These are phyloP conservation scores for Margaritispora aquatica DNA, from an alignment of 495 filamentous ascomycete genomes.

Conservation along the genomic window DNA sequence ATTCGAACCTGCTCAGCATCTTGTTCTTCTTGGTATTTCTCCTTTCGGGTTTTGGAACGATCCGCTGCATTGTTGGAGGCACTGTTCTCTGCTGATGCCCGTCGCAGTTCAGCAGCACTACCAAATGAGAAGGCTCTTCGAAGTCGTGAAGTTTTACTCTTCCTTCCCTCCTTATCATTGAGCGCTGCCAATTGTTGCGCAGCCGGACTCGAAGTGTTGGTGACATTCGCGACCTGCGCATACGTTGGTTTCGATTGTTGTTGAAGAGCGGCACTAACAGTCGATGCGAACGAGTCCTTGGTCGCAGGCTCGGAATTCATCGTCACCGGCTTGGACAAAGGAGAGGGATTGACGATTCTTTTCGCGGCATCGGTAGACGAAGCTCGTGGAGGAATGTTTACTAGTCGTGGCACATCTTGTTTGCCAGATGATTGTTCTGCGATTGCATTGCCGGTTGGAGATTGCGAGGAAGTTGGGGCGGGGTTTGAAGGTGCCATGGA, in stretches of 20 bases:
- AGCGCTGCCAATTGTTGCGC: conserved; percentile 75
- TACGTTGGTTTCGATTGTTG: conserved; percentile 29
- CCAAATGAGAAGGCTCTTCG: conserved; percentile 95
- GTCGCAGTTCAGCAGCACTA: conserved; percentile 85
- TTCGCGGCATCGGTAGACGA: conserved; percentile 67
- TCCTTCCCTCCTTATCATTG: conserved; percentile 64
- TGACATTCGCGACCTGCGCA: conserved; percentile 25
- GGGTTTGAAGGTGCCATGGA: conserved; percentile 34
- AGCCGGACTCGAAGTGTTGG: conserved; percentile 51
- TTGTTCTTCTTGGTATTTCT: conserved; percentile 61
- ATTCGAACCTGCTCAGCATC: conserved; percentile 88
- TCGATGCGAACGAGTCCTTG: conserved; percentile 29
- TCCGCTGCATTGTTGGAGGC: conserved; percentile 41
- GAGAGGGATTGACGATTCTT: conserved; percentile 71
- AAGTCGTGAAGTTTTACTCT: conserved; percentile 76
- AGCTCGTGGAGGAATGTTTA: conserved; percentile 61
- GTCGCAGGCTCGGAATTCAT: conserved; percentile 43
- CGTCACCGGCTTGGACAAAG: conserved; percentile 75
- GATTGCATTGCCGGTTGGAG: conserved; percentile 30
- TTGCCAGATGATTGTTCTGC: conserved; percentile 19
- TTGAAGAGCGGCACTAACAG: conserved; percentile 26
- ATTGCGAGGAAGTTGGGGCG: conserved; percentile 35
- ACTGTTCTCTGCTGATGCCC: conserved; percentile 59
- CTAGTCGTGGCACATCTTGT: conserved; percentile 49
- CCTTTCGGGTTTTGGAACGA: conserved; percentile 62